These are phyloP conservation scores for Botrytis hyacinthi DNA, from an alignment of 2,329 filamentous ascomycete genomes.

Conservation along the genomic window DNA sequence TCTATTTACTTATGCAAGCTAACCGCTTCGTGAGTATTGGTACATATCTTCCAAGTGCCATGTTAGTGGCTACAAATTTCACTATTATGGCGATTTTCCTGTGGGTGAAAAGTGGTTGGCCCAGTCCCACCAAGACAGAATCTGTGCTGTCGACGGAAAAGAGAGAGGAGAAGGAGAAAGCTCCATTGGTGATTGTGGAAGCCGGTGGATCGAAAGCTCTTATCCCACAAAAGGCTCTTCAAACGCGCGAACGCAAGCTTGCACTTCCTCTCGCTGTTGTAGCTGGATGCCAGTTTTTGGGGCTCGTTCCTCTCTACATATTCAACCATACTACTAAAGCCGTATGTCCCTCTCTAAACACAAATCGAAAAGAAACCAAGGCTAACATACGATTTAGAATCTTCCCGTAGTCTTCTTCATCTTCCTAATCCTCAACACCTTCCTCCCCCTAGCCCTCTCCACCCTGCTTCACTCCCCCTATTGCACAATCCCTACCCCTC, in stretches of 20 bases:
- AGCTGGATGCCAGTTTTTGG: constrained; percentile 69
- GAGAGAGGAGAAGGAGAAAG: constrained; percentile 38
- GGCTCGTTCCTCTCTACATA: constrained; percentile 77
- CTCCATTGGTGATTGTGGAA: constrained; percentile 30
- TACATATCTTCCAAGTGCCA: constrained; percentile 95
- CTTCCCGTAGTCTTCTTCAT: constrained; percentile 57
- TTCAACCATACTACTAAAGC: constrained; percentile 71
- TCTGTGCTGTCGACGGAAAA: constrained; percentile 21
- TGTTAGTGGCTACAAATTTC: constrained; percentile 92
- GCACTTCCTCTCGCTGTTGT: constrained; percentile 74
- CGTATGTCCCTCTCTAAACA: constrained; percentile 44
- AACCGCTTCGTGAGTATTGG: constrained; percentile 97
- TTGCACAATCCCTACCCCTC: constrained; percentile 53
- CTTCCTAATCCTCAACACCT: constrained; percentile 55
- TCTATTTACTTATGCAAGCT: constrained; percentile 89
- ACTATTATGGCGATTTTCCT: constrained; percentile 91
- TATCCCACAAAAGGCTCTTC: constrained; percentile 27
- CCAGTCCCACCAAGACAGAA: constrained; percentile 15
- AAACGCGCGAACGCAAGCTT: constrained; percentile 51
- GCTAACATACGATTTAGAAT: constrained; percentile 44
- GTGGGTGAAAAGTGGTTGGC: constrained; percentile 82
- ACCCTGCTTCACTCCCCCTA: constrained; percentile 49
- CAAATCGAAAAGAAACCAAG: not conserved
- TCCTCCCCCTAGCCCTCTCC: constrained; percentile 58
- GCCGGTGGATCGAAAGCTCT: constrained; percentile 30